phyloP scores from a whole-genome alignment of 768 basidiomycete genomes.

The Xanthoconium stramineum region DNA sequence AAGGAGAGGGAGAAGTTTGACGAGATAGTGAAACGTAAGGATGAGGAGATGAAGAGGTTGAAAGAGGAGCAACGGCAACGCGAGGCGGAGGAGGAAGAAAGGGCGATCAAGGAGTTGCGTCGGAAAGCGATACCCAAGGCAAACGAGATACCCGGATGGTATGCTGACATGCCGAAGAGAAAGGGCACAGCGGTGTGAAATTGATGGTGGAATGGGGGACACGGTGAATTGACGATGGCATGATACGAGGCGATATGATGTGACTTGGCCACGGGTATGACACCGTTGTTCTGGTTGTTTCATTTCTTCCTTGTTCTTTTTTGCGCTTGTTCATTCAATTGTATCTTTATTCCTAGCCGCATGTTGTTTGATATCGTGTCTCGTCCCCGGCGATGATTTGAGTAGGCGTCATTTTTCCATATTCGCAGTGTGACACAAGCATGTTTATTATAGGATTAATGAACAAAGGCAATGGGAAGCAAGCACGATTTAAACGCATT shows the following conservation, averaged over 20 bases:
- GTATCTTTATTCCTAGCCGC: constrained; percentile 16
- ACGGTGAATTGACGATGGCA: constrained; percentile 7
- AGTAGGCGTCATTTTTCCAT: background rate
- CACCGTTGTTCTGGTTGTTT: background rate
- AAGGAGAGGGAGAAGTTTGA: constrained; percentile 67
- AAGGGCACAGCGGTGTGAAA: constrained; percentile 24
- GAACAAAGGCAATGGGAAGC: constrained; percentile 19
- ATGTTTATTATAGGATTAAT: constrained; percentile 25
- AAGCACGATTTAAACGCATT: constrained; percentile 18
- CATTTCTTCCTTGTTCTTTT: constrained; percentile 7
- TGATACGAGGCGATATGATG: constrained; percentile 18
- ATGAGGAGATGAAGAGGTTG: constrained; percentile 46
- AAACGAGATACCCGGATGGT: constrained; percentile 75
- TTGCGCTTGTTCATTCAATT: background rate
- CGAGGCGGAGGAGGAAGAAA: constrained; percentile 55
- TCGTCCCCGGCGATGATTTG: background rate
- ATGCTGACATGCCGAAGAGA: constrained; percentile 64
- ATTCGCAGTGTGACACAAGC: constrained; percentile 9
- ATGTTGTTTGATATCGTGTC: constrained; percentile 17
- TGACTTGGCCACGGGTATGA: constrained; percentile 11
- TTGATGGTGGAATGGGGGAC: background rate
- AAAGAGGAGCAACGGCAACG: constrained; percentile 46
- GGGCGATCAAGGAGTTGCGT: constrained; percentile 58
- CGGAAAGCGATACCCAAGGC: constrained; percentile 64
- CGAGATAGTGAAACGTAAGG: constrained; percentile 51